Evolutionary conservation across 2,329 filamentous ascomycete genomes (phyloP), one percentile per base, ranked within the genome.

Genomic region (Huntiella moniliformis): DNA sequence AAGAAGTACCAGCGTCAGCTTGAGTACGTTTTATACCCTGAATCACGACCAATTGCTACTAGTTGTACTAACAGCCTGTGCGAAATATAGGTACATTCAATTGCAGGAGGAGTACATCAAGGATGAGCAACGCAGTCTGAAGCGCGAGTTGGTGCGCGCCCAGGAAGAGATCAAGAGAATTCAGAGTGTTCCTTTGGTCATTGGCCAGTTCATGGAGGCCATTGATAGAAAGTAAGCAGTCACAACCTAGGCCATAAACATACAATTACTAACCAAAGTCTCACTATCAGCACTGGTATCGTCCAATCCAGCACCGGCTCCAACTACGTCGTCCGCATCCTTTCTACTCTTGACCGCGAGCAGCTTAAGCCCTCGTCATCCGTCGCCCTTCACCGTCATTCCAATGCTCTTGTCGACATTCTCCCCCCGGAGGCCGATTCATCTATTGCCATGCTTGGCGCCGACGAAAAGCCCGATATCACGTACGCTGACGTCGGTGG

Each of bases 51-150:
- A 16, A 15, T 28, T 11, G 42, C n/a, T 11, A 17, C 17, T 33
- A 15, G 17, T 22, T 41, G 10, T 15, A 16, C 45, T 46, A 41
- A 42, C 17, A 57, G n/a, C 50, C 38, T 35, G 16, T 5, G 7
- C 12, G 50, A 52, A 47, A 32, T 47, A 53, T 55, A 85, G 80
- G 62, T 84, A 93, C 63, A 94, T 96, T 61, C 85, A 95, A 65
- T 73, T 98, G 56, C 91, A 98, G 67, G 91, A 98, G 66, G 91
- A 98, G 63, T 98, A 98, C 65, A 98, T 98, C 77, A 98, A 98
- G 69, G 91, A 98, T 76, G 91, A 98, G 71, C 91, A 98, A 68
- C 79, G 85, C 68, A 95, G 86, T 66, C 66, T 98, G 62, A 98
- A 98, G 72, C 78, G 91, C 56, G 91, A 98, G 70, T 74, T 98